Evolutionary conservation across 257 asterid species (phyloP).

Genomic region (Nicotiana paniculata): DNA sequence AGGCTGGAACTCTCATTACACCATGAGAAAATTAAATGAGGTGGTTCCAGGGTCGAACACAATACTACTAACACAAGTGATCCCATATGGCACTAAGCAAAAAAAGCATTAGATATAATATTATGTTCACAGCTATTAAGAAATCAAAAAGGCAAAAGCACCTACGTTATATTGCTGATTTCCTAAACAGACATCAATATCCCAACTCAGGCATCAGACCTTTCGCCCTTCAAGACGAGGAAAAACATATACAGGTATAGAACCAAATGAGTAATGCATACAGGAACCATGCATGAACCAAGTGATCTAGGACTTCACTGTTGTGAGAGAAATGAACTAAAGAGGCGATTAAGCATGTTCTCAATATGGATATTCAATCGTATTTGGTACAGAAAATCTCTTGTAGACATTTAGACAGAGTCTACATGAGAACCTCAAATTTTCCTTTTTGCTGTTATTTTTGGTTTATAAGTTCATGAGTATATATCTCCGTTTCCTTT

Average conservation of each 20-base stretch:
- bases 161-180: neutral
- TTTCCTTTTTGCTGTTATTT: neutral
- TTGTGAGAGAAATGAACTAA: neutral
- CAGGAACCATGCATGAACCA: neutral
- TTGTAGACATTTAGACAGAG: neutral
- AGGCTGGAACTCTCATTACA: neutral
- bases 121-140: neutral
- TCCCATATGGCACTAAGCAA: neutral
- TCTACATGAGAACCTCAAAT: neutral
- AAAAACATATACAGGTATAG: neutral
- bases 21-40: neutral
- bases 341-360: slow-evolving; percentile 1
- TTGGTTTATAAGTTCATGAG: neutral
- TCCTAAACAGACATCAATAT: neutral
- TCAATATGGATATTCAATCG: neutral
- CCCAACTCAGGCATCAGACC: neutral
- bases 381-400: neutral
- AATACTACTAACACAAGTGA: neutral
- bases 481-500: neutral
- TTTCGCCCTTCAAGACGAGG: neutral
- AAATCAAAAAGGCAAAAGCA: neutral
- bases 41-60: neutral
- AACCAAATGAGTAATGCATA: neutral
- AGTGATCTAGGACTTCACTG: neutral
- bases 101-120: neutral